A percentile compares a stretch with the other conserved stretches of the same genome.
These are phyloP conservation scores for Effrenium voratum DNA, from an alignment of 73 alveolate species.

Conservation along the genomic window DNA sequence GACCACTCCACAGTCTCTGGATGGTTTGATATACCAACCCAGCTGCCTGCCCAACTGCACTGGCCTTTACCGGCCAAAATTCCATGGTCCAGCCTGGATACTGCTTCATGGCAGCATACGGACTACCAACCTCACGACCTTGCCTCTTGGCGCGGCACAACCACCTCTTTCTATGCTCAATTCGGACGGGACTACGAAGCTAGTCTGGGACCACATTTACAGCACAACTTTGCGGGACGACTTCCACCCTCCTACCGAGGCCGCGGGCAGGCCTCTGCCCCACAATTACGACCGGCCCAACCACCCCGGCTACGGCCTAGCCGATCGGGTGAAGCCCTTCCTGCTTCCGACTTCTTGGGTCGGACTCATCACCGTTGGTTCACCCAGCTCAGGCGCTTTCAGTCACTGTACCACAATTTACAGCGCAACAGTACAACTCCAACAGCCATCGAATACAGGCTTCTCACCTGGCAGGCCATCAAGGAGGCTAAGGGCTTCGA, in stretches of 20 bases:
- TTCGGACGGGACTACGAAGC: background rate
- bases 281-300: background rate
- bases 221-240: background rate
- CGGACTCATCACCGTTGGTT: background rate
- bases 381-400: background rate
- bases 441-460: background rate
- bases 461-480: background rate
- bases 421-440: background rate
- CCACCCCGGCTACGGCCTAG: background rate
- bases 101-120: background rate
- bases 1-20: background rate
- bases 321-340: background rate
- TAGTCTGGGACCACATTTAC: background rate
- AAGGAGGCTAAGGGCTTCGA: background rate
- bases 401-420: background rate
- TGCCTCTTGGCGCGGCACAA: background rate
- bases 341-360: background rate
- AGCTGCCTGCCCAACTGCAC: background rate
- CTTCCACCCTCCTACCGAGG: background rate
- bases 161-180: background rate
- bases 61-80: conserved; percentile 20
- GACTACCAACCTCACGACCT: background rate
- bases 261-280: background rate
- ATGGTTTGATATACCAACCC: background rate
- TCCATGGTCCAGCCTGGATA: background rate